Evolutionary conservation across 495 filamentous ascomycete genomes (phyloP), one percentile per base, ranked within the genome.

Genomic region (Hypoxylon intermedium): DNA sequence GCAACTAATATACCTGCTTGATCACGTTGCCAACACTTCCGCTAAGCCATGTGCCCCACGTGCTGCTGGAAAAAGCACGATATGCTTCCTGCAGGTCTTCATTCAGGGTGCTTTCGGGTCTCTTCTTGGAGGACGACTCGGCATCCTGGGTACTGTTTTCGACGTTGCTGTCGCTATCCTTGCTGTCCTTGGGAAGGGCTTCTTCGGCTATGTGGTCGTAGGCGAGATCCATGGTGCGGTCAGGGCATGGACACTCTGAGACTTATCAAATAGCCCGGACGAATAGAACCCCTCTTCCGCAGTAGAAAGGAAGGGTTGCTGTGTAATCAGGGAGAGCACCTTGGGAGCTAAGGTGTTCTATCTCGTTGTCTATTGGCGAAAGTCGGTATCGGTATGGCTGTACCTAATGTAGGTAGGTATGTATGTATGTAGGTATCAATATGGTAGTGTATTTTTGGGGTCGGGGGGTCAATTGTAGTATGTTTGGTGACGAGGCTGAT

Each of bases 191-290:
- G 18, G 82, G 79, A 60, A 91, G 78, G 49, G 83, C 81, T 70
- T 93, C 88, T 77, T 96, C 92, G 69, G 91, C 88, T 65, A 98
- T 95, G 73, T 96, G 92, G 69, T 98, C 94, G 82, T 98, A 98
- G 33, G 94, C 92, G 66, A 96, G 75, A 82, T 98, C 94, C 94
- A 98, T 98, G 65, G 51, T 65, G 60, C 52, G 33, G 73, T 59
- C 21, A 67, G 69, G 43, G 38, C 55, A 37, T 72, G 53, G 48
- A 53, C 13, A 26, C 26, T 9, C 33, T 43, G 11, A 13, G 16
- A 26, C 34, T 46, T 23, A 47, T 31, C 40, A 46, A 57, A 26
- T 44, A 51, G n/a, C n/a, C n/a, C 37, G 48, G 43, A 31, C 18
- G 23, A 52, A 15, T n/a, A 23, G 38, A 33, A 26, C 60, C 53